Conservation (phyloP, 1,284 basidiomycete genomes). For the Garcileccinum viscosum region DNA sequence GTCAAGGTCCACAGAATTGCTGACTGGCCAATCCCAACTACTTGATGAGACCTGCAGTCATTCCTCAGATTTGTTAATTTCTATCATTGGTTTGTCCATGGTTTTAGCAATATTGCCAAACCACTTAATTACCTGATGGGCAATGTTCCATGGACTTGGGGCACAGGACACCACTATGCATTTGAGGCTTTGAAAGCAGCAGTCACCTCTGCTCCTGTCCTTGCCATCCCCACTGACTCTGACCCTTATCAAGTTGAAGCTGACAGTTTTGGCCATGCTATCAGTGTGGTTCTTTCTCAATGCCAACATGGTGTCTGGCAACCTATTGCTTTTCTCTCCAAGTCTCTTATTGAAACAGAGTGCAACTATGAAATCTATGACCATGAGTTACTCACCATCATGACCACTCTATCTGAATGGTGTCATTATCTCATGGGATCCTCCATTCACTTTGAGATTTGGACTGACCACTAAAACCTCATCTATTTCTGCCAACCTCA, state of each 20-base stretch:
- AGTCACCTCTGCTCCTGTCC: no score
- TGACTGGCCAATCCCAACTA: no score
- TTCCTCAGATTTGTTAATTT: no score
- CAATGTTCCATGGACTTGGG: no score
- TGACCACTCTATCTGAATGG: slow-evolving; percentile 26
- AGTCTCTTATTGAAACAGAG: neutral
- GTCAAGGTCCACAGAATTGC: no score
- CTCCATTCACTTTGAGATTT: slow-evolving; percentile 23
- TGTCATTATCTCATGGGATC: slow-evolving; percentile 38
- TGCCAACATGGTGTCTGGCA: neutral
- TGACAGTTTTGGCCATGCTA: neutral
- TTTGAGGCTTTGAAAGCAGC: no score
- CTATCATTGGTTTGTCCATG: no score
- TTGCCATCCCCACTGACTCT: no score
- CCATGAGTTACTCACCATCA: slow-evolving; percentile 1
- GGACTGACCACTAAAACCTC: slow-evolving; percentile 6
- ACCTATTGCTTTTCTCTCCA: neutral
- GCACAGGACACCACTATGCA: no score
- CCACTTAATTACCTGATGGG: no score
- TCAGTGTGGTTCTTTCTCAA: neutral
- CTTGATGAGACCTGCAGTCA: no score
- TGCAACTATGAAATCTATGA: neutral
- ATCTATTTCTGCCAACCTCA: slow-evolving; percentile 15
- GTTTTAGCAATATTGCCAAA: no score
- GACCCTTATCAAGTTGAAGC: slow-evolving; percentile 6